phyloP scores from a whole-genome alignment of 345 rosid genomes.

The Litchi chinensis region DNA sequence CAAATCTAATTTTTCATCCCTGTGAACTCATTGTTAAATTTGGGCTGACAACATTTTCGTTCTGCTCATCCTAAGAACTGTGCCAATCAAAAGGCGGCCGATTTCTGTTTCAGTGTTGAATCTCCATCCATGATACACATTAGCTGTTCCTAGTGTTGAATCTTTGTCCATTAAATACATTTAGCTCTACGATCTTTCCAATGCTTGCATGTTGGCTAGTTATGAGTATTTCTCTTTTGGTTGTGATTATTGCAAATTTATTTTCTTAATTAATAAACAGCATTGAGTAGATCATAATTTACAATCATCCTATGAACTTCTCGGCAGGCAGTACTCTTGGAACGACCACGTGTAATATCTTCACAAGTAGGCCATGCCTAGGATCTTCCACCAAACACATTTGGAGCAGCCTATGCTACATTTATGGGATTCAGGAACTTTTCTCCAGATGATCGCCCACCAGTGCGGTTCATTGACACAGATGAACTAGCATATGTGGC shows the following conservation, averaged over 20 bases:
- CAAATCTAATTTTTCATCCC: neutral
- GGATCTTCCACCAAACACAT: conserved; percentile 71
- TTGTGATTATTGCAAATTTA: neutral
- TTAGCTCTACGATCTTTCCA: neutral
- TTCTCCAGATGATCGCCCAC: conserved; percentile 76
- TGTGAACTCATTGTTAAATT: neutral
- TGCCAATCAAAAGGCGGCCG: neutral
- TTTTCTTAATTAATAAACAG: neutral
- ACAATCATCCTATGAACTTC: neutral
- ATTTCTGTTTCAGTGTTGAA: neutral
- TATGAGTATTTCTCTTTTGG: too few relatives aligned
- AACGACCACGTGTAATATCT: conserved; percentile 67
- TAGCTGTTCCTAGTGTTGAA: too few relatives aligned
- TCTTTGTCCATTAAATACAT: too few relatives aligned
- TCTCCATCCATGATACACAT: neutral
- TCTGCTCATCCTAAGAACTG: neutral
- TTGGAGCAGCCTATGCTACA: conserved; percentile 82
- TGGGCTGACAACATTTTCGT: neutral
- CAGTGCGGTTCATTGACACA: conserved; percentile 76
- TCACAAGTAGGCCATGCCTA: conserved; percentile 65
- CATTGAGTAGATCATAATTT: neutral
- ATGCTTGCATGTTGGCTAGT: neutral
- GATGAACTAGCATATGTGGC: conserved; percentile 72
- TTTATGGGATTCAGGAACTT: conserved; percentile 90
- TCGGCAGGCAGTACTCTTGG: conserved; percentile 59